Evolutionary conservation across 2,329 filamentous ascomycete species (phyloP), one percentile per base, ranked within the genome.

Genomic region (Aspergillus piperis): DNA sequence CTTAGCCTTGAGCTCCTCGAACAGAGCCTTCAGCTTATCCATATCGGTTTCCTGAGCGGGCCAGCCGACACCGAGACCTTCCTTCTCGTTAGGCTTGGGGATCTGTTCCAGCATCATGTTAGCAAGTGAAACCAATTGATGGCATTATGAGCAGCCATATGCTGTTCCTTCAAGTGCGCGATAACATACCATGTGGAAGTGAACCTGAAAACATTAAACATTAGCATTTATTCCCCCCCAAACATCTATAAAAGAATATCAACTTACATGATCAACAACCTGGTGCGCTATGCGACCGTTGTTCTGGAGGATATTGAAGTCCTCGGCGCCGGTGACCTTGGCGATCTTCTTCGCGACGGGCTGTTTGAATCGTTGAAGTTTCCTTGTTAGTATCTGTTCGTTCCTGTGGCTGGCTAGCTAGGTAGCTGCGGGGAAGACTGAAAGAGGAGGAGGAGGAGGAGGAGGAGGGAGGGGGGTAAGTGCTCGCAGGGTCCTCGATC

Each of bases 221-320:
- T 54, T 36, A 25, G 30, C 56, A 23, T 15, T 23, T 17, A 19
- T 23, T 38, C 36, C 36, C 47, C 36, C 47, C 49, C 42, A 39
- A 8, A 51, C 15, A 8, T 5, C 7, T 5, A 17, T 19, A 19
- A 13, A n/a, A n/a, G 56, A 15, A n/a, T 13, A 36, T 8, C 21
- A 54, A 80, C 87, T 80, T 80, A 95, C 94, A 80, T 99, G 95
- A 68, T 92, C 90, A 63, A 99, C 94, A 65, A 90, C 83, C 80
- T 98, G 95, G 77, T 99, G 95, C 17, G 95, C 95, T 71, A 94
- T 86, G 21, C 86, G 83, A 55, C 95, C 95, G 73, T 99, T 99
- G 81, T 99, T 99, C 81, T 99, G 95, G 61, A 99, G 81, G 52
- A 99, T 85, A 73, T 99, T 99, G 83, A 92, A 99, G 77, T 98